phyloP scores from a whole-genome alignment of 2,329 filamentous ascomycete species.

The Aureobasidium sp. region DNA sequence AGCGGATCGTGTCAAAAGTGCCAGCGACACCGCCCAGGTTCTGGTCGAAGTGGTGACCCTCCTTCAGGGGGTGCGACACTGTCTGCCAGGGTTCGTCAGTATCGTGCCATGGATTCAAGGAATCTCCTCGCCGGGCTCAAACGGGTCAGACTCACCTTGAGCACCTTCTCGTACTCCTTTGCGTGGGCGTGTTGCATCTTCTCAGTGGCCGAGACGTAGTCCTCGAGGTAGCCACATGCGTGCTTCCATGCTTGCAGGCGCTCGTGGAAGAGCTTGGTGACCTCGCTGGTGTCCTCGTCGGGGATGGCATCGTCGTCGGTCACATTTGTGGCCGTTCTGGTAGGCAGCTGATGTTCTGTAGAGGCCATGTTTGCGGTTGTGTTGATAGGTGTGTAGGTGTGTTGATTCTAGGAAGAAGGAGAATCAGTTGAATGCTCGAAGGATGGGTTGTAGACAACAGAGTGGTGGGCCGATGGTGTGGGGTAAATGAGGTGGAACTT shows the following conservation, averaged over 20 bases:
- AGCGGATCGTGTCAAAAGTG: slow-evolving; percentile 88
- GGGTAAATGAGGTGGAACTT: slow-evolving; percentile 1
- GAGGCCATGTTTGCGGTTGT: background rate
- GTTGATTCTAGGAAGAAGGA: background rate
- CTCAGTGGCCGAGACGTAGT: slow-evolving; percentile 78
- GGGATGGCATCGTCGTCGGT: slow-evolving; percentile 41
- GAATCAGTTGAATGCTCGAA: background rate
- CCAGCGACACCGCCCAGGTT: slow-evolving; percentile 78
- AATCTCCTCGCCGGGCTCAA: no score
- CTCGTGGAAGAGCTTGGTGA: slow-evolving; percentile 65
- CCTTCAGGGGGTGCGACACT: slow-evolving; percentile 75
- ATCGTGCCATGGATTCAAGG: background rate
- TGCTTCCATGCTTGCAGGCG: slow-evolving; percentile 94
- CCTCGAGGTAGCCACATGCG: slow-evolving; percentile 81
- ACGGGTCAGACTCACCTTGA: slow-evolving; percentile 56
- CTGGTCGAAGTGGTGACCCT: slow-evolving; percentile 91
- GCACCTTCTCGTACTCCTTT: slow-evolving; percentile 90
- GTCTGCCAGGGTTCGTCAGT: slow-evolving; percentile 47
- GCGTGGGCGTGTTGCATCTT: slow-evolving; percentile 78
- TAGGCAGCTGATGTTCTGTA: slow-evolving; percentile 22
- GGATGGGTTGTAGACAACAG: background rate
- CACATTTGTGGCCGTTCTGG: slow-evolving; percentile 25
- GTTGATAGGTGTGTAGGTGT: background rate
- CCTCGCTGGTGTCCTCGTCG: slow-evolving; percentile 36
- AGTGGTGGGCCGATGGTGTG: background rate